These are phyloP conservation scores for Blepharisma japonicum DNA, from an alignment of 73 alveolate species.

Conservation along the genomic window DNA sequence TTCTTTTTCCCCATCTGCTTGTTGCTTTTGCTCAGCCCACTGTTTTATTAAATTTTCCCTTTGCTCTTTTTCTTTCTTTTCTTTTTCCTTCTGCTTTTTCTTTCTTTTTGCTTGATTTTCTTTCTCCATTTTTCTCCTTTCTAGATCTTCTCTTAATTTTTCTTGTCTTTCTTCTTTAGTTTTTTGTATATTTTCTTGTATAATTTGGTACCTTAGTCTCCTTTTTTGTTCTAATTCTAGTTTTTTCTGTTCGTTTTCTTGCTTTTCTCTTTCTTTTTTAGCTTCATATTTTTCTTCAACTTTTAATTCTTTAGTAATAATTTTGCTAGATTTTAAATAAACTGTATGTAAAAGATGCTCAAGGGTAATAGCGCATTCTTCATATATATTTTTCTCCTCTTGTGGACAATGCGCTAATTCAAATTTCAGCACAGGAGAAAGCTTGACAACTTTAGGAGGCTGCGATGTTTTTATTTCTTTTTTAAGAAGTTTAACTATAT, in stretches of 20 bases:
- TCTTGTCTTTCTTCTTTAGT: slow-evolving; percentile 1
- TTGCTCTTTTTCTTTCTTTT: background rate
- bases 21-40: background rate
- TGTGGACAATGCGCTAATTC: background rate
- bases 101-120: background rate
- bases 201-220: background rate
- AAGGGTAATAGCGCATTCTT: background rate
- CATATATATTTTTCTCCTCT: background rate
- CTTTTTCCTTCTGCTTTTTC: background rate
- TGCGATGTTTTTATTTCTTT: background rate
- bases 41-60: background rate
- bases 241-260: background rate
- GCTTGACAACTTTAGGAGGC: background rate
- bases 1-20: background rate
- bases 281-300: background rate
- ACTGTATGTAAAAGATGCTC: background rate
- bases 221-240: background rate
- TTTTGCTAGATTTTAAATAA: background rate
- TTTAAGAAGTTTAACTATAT: no score
- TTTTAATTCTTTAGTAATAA: background rate
- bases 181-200: background rate
- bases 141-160: background rate
- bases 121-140: background rate
- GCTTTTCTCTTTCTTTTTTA: background rate
- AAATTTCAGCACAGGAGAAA: background rate